These are phyloP conservation scores for Cryptococcus sp. DNA, from an alignment of 1,284 basidiomycete genomes.

Conservation along the genomic window DNA sequence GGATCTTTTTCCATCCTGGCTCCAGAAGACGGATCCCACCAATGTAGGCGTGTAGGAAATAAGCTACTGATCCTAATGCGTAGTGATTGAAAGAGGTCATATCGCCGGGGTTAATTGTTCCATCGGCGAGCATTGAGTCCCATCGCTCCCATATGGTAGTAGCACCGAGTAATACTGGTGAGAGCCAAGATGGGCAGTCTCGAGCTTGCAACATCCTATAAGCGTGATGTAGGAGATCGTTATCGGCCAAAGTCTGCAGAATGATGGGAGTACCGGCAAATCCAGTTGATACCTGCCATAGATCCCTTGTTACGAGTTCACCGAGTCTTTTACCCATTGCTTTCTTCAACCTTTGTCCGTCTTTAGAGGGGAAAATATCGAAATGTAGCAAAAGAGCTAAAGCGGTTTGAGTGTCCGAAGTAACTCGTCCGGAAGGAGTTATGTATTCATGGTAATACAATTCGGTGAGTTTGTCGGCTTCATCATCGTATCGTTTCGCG, in stretches of 20 bases:
- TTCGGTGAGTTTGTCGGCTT: slow-evolving; percentile 5
- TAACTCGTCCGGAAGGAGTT: slow-evolving; percentile 16
- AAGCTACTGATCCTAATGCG: slow-evolving; percentile 32
- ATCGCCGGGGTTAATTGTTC: slow-evolving; percentile 27
- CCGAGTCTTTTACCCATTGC: slow-evolving; percentile 14
- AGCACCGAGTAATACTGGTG: slow-evolving; percentile 31
- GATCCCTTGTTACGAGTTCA: slow-evolving; percentile 12
- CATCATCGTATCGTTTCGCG: slow-evolving; percentile 4
- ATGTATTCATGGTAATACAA: slow-evolving; percentile 22
- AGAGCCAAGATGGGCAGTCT: slow-evolving; percentile 29
- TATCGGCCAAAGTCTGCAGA: slow-evolving; percentile 19
- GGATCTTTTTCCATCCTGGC: slow-evolving; percentile 27
- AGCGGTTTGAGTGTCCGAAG: slow-evolving; percentile 26
- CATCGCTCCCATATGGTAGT: slow-evolving; percentile 42
- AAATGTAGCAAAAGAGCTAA: slow-evolving; percentile 19
- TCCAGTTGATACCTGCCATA: slow-evolving; percentile 29
- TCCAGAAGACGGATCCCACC: slow-evolving; percentile 23
- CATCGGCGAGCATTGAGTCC: slow-evolving; percentile 35
- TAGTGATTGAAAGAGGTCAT: slow-evolving; percentile 44
- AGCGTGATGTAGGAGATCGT: slow-evolving; percentile 23
- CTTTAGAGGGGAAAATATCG: slow-evolving; percentile 9
- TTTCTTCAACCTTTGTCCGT: not conserved
- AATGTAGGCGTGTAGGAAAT: slow-evolving; percentile 27
- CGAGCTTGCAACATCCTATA: slow-evolving; percentile 39
- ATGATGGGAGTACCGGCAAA: slow-evolving; percentile 37